phyloP scores from a whole-genome alignment of 805 yeast species.

The Saccharomycopsis sp. region DNA sequence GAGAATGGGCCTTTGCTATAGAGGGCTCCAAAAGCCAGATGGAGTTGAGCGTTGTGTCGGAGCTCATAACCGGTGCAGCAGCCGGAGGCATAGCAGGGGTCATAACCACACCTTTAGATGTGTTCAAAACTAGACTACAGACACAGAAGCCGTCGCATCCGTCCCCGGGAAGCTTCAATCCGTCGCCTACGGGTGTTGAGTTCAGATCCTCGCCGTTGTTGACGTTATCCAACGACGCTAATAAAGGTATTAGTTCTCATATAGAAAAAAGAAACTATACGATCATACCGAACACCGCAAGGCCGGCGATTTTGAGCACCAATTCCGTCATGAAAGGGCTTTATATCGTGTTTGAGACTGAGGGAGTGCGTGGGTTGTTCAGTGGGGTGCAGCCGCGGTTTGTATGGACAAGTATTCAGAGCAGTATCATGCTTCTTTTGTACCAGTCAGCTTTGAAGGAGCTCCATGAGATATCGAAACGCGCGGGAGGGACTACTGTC shows the following conservation, averaged over 20 bases:
- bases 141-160: constrained; percentile 52
- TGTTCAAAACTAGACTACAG: constrained; percentile 86
- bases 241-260: neutral
- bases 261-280: constrained; percentile 8
- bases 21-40: constrained; percentile 28
- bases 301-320: constrained; percentile 19
- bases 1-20: constrained; percentile 48
- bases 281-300: constrained; percentile 15
- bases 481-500: neutral
- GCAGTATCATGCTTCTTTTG: constrained; percentile 84
- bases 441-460: constrained; percentile 72
- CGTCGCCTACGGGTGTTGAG: constrained; percentile 21
- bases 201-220: constrained; percentile 12
- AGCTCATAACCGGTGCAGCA: constrained; percentile 83
- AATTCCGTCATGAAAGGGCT: constrained; percentile 41
- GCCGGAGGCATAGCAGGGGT: constrained; percentile 94
- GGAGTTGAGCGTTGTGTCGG: constrained; percentile 51
- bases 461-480: constrained; percentile 29
- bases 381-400: constrained; percentile 96
- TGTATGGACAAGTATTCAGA: constrained; percentile 94
- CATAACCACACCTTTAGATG: constrained; percentile 87
- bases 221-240: constrained; percentile 24
- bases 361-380: constrained; percentile 76
- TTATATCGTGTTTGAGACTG: constrained; percentile 51
- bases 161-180: constrained; percentile 8